These are phyloP conservation scores for Hansenula sp. DNA, from an alignment of 1,139 yeast genomes.

Conservation along the genomic window DNA sequence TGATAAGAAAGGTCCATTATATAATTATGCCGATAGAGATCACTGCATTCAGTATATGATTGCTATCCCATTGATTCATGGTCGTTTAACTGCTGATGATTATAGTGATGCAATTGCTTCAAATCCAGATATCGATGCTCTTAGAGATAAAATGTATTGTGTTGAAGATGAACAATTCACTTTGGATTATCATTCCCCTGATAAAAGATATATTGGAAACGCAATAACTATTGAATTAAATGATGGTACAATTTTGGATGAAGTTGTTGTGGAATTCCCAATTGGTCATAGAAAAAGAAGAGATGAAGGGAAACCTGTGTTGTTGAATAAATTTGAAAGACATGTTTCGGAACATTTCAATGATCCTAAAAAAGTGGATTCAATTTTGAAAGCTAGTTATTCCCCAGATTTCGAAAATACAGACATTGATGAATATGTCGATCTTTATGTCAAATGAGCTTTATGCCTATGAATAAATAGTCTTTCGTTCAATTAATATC, in stretches of 20 bases:
- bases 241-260: conserved; percentile 51
- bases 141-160: conserved; percentile 52
- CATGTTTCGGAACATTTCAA: conserved; percentile 43
- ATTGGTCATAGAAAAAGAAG: conserved; percentile 56
- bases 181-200: conserved; percentile 51
- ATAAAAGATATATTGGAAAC: conserved; percentile 53
- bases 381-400: conserved; percentile 33
- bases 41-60: conserved; percentile 63
- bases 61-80: conserved; percentile 51
- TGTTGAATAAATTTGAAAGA: conserved; percentile 44
- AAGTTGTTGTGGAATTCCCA: conserved; percentile 51
- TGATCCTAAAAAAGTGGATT: conserved; percentile 30
- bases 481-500: too few species aligned
- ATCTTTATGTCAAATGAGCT: conserved; percentile 27
- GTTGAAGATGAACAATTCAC: conserved; percentile 46
- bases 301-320: conserved; percentile 54
- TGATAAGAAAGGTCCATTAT: conserved; percentile 53
- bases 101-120: conserved; percentile 47
- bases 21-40: conserved; percentile 61
- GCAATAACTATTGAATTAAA: conserved; percentile 46
- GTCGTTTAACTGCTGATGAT: conserved; percentile 54
- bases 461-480: background rate
- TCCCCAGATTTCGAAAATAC: conserved; percentile 34
- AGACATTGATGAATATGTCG: conserved; percentile 47
- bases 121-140: conserved; percentile 47